phyloP scores from a whole-genome alignment of 345 rosid species.

The Ceriops tagal region DNA sequence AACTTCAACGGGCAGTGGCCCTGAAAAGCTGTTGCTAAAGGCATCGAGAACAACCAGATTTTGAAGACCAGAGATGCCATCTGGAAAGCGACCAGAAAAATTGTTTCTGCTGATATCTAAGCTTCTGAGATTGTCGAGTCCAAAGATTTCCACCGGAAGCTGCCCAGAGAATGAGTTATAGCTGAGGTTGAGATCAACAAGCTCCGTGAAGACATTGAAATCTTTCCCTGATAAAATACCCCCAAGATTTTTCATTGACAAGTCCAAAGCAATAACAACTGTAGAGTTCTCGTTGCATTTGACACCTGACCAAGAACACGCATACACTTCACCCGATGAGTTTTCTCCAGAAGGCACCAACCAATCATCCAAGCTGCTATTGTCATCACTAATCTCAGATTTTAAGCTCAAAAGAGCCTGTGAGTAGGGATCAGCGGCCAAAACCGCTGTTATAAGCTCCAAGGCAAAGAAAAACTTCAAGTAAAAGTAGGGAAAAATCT shows the following conservation, averaged over 20 bases:
- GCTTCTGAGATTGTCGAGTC: slow-evolving; percentile 47
- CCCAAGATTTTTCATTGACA: slow-evolving; percentile 59
- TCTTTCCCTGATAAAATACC: slow-evolving; percentile 53
- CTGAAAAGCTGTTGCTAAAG: slow-evolving; percentile 87
- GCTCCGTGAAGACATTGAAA: slow-evolving; percentile 56
- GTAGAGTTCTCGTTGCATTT: slow-evolving; percentile 62
- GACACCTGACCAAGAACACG: slow-evolving; percentile 89
- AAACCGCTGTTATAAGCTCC: slow-evolving; percentile 17
- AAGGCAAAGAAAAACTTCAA: slow-evolving; percentile 28
- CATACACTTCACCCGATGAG: slow-evolving; percentile 28
- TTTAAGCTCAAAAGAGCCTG: slow-evolving; percentile 64
- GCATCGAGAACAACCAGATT: slow-evolving; percentile 63
- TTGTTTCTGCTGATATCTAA: slow-evolving; percentile 86
- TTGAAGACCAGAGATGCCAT: slow-evolving; percentile 42
- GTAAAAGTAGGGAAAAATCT: slow-evolving; percentile 36
- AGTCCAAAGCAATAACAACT: slow-evolving; percentile 50
- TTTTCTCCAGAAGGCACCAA: slow-evolving; percentile 34
- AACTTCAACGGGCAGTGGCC: slow-evolving; percentile 58
- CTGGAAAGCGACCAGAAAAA: slow-evolving; percentile 66
- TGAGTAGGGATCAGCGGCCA: slow-evolving; percentile 55
- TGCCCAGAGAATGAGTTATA: slow-evolving; percentile 66
- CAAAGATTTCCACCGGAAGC: slow-evolving; percentile 58
- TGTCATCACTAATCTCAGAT: slow-evolving; percentile 53
- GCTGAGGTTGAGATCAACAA: slow-evolving; percentile 76
- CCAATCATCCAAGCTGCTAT: slow-evolving; percentile 60